These are phyloP conservation scores for Suillus subalutaceus DNA, from an alignment of 768 basidiomycete species.

Conservation along the genomic window DNA sequence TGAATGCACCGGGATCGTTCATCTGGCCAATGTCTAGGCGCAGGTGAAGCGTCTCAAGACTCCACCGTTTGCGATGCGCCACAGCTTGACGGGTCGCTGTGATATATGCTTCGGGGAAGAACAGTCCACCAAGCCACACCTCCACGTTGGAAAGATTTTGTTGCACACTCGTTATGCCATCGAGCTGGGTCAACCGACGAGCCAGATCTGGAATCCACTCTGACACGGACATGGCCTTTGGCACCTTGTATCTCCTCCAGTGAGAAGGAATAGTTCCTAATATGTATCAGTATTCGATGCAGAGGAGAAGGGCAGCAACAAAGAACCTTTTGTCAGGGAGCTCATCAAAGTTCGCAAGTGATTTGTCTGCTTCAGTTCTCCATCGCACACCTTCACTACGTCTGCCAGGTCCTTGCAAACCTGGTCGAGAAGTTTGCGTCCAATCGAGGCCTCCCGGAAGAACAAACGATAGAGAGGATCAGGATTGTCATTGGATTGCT, in stretches of 20 bases:
- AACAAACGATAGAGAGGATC: slow-evolving; percentile 92
- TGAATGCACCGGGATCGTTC: slow-evolving; percentile 78
- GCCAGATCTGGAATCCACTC: slow-evolving; percentile 86
- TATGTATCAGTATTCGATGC: slow-evolving; percentile 15
- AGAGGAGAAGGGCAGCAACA: background rate
- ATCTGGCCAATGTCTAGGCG: slow-evolving; percentile 81
- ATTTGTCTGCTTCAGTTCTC: slow-evolving; percentile 93
- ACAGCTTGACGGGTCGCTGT: slow-evolving; percentile 96
- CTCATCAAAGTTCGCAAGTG: slow-evolving; percentile 92
- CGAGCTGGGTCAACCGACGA: slow-evolving; percentile 81
- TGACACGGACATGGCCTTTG: slow-evolving; percentile 77
- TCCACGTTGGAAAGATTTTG: slow-evolving; percentile 70
- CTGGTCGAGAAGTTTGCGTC: slow-evolving; percentile 72
- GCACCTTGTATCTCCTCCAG: slow-evolving; percentile 90
- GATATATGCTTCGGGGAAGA: slow-evolving; percentile 96
- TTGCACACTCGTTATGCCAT: slow-evolving; percentile 54
- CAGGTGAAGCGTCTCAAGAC: slow-evolving; percentile 84
- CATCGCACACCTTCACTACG: slow-evolving; percentile 83
- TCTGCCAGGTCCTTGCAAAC: slow-evolving; percentile 83
- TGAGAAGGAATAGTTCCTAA: slow-evolving; percentile 85
- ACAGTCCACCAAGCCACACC: slow-evolving; percentile 92
- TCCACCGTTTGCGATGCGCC: slow-evolving; percentile 90
- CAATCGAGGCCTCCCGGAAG: slow-evolving; percentile 83
- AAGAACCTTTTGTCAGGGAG: slow-evolving; percentile 80
- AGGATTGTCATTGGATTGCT: slow-evolving; percentile 67